Base-by-base conservation (phyloP, 805 yeast genomes). In the Suhomyces sp. region DNA sequence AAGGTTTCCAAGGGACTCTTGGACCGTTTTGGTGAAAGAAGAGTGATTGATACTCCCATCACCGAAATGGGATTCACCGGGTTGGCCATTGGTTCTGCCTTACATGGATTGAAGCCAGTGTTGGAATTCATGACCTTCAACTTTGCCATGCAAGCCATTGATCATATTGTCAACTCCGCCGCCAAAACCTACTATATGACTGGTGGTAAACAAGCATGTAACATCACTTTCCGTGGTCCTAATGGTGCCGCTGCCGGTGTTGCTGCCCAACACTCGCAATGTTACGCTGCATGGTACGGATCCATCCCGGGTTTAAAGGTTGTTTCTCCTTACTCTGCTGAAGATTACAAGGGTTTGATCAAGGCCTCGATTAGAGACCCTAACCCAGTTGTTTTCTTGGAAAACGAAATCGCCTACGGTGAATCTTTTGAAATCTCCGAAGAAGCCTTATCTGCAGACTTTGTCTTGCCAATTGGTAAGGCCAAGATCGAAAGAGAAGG, bases 201-300 rank as follows among this genome's bases (percentile, higher is more conserved):
- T 46, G 99, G 99, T 65, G 99, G 99, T 75, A 85, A 81, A 46
- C 96, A 90, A 70, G 91, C 91, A 45, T 90, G 97, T 76, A 90
- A 87, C 70, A 87, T 91, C 59, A 90, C 95, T 36, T 93, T 93
- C 77, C 83, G 99, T 72, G 99, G 99, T 57, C 98, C 99, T 44
- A 93, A 93, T 68, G 99, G 98, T 69, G 96, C 98, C 32, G 96
- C 98, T 51, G 97, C 97, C 32, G 98, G 98, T 79, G 98, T 93
- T 52, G 99, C 79, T 54, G 99, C 99, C 40, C 99, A 93, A 72
- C 99, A 93, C 72, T 93, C 98, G 18, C 99, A 93, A 72, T 95
- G 88, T 71, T 93, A 80, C 66, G 76, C 96, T 38, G 88, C 96
- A 36, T 93, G 98, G 98, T 93, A 93, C 70, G 98, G 96, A 49